Conservation (phyloP, 768 basidiomycete species). For the Boletales sp. region DNA sequence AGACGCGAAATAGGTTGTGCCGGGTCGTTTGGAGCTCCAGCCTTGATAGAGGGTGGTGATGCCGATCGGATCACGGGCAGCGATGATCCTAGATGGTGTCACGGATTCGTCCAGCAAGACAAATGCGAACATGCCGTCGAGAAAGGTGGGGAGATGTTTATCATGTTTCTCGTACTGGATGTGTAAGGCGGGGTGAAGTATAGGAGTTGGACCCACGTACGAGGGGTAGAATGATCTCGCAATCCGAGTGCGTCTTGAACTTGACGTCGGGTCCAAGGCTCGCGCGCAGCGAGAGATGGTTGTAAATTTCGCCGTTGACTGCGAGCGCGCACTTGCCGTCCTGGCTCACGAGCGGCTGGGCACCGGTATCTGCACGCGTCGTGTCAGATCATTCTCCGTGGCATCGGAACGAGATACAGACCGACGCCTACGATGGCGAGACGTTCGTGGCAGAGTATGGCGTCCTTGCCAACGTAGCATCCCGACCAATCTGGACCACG, state of each 20-base stretch:
- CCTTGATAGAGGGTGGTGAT: slow-evolving; percentile 99
- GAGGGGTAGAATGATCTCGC: slow-evolving; percentile 93
- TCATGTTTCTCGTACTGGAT: slow-evolving; percentile 79
- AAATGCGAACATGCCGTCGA: slow-evolving; percentile 99
- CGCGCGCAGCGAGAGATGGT: slow-evolving; percentile 80
- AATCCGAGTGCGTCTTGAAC: slow-evolving; percentile 98
- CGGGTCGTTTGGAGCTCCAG: slow-evolving; percentile 80
- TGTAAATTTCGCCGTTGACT: slow-evolving; percentile 99
- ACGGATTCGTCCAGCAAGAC: slow-evolving; percentile 93
- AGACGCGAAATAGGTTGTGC: slow-evolving; percentile 87
- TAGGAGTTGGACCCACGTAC: slow-evolving; percentile 41
- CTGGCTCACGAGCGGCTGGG: slow-evolving; percentile 87
- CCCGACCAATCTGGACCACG: slow-evolving; percentile 99
- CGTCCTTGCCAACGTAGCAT: slow-evolving; percentile 79
- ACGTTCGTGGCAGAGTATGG: slow-evolving; percentile 90
- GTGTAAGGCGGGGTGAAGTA: neutral
- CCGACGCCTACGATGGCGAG: slow-evolving; percentile 98
- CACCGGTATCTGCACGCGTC: slow-evolving; percentile 74
- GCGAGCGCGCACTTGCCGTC: slow-evolving; percentile 82
- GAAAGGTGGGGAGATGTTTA: slow-evolving; percentile 68
- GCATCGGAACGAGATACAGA: slow-evolving; percentile 35
- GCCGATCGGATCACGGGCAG: slow-evolving; percentile 95
- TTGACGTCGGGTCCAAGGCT: slow-evolving; percentile 58
- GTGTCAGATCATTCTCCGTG: neutral
- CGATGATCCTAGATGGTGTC: slow-evolving; percentile 85